Evolutionary conservation across 2,329 filamentous ascomycete genomes (phyloP), one percentile per base, ranked within the genome.

Genomic region (Albophoma yamanashiensis): DNA sequence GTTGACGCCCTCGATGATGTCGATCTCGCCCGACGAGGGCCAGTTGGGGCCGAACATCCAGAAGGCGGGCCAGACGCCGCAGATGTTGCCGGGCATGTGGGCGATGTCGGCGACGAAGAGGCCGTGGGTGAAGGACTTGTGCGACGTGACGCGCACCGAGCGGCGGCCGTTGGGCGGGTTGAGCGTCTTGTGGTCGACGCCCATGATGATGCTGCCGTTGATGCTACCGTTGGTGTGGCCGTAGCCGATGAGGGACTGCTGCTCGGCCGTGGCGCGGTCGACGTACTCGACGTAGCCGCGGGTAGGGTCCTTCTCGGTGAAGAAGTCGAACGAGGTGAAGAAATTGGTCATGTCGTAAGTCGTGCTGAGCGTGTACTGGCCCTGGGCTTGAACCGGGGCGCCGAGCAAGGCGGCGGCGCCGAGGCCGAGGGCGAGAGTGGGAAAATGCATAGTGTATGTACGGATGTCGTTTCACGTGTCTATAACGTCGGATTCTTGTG

Each of bases 1-100:
- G 75, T 91, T 89, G 65, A 91, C 87, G 43, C 88, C 89, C 75
- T 92, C 89, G 66, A 92, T 84, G 67, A 92, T 88, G 71, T 93
- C 89, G 67, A 93, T 89, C 74, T 92, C 89, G 55, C 89, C 89
- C 9, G 78, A 76, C 50, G 70, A 71, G 1, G 89, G 89, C 89
- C 89, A 92, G 68, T 81, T 73, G n/a, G 79, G 76, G 20, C 88
- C 89, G 40, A 90, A 79, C 58, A 77, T 79, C 82, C 82, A 89
- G 71, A 88, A 88, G 17, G 89, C 89, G 1, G 89, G 89, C 89
- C 89, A 93, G 17, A 84, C 81, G 40, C 89, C 89, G 68, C 89
- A 92, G 62, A 79, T 76, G 50, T 83, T 83, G 25, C 80, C 80
- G n/a, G 89, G 89, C 85, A 92, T 91, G 71, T 92, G 89, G 12